Base-by-base conservation (phyloP, 345 rosid species). In the Melaleuca quinquenervia region DNA sequence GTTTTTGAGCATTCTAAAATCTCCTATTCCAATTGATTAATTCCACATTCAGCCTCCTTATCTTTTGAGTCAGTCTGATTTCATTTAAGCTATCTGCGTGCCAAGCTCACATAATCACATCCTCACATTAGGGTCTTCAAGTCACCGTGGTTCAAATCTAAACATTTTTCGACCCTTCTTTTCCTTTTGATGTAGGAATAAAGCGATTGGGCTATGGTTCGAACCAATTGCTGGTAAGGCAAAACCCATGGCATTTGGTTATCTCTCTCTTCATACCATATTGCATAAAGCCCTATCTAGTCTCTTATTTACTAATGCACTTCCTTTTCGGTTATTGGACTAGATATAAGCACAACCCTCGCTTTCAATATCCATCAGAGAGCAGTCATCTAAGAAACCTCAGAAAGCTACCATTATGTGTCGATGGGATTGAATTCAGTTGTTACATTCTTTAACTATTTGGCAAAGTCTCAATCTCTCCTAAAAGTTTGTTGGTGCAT, bases 261-360 rank as follows among this genome's bases (percentile, higher is more conserved):
- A 27, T 6, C 0, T 8, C 0, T 12, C 20, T 14, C 16, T 16
- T 0, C 74, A 60, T 14, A 27, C 9, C 14, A 60, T 3, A 27
- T 3, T 60, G 2, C 5, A 60, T 2, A 60, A 11, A 5, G 36
- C 5, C 18, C 0, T 13, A 1, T 6, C 5, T 5, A 27, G 7
- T 7, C 21, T 60, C 10, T 60, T 60, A 2, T 60, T 60, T 6
- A 60, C 41, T 6, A 60, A 27, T 27, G 5, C 29, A 27, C 27
- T 7, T 6, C 41, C 0, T 13, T 27, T 20, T 8, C 41, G 7
- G 14, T 27, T 27, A 8, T 14, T 60, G 13, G 41, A 27, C 41
- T n/a, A 60, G 6, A 41, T 58, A 58, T 11, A 58, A 58, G 70
- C 1, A n/a, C 32, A 58, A 22, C 8, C 0, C 27, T n/a, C 6